Evolutionary conservation across 148 eudicot species (phyloP).

Genomic region (Polygonum aviculare): DNA sequence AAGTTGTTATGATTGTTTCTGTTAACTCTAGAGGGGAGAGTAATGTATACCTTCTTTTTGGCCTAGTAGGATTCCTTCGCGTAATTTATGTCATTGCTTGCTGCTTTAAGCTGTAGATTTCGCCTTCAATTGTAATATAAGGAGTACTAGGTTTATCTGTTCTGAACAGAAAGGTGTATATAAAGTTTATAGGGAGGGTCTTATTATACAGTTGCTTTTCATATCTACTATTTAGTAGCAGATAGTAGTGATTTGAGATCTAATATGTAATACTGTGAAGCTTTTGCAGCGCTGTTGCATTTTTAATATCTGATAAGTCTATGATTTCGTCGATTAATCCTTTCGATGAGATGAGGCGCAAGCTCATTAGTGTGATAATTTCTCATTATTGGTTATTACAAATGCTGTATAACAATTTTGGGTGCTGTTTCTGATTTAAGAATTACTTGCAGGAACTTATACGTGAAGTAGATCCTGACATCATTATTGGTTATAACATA

Average conservation of each 20-base stretch:
- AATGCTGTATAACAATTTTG: background rate
- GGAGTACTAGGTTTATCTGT: background rate
- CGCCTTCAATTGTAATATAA: background rate
- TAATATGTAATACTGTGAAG: background rate
- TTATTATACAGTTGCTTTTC: background rate
- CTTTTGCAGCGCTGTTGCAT: background rate
- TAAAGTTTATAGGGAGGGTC: background rate
- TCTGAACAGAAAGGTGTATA: background rate
- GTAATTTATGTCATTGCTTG: background rate
- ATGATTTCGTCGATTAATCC: background rate
- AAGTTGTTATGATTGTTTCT: background rate
- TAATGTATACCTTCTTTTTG: background rate
- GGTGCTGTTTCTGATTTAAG: background rate
- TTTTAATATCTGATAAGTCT: background rate
- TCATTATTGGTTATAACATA: constrained; percentile 95
- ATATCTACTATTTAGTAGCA: background rate
- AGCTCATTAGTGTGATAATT: background rate
- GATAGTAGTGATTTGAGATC: background rate
- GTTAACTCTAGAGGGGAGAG: background rate
- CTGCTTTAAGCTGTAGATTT: background rate
- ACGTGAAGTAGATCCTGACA: constrained; percentile 95
- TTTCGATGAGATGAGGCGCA: background rate
- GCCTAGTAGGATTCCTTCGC: background rate
- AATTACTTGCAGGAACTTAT: constrained; percentile 61
- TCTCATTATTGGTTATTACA: background rate